Evolutionary conservation across 75 land plant genomes (phyloP), one percentile per base, ranked within the genome.

Genomic region (Cryptomeria japonica): DNA sequence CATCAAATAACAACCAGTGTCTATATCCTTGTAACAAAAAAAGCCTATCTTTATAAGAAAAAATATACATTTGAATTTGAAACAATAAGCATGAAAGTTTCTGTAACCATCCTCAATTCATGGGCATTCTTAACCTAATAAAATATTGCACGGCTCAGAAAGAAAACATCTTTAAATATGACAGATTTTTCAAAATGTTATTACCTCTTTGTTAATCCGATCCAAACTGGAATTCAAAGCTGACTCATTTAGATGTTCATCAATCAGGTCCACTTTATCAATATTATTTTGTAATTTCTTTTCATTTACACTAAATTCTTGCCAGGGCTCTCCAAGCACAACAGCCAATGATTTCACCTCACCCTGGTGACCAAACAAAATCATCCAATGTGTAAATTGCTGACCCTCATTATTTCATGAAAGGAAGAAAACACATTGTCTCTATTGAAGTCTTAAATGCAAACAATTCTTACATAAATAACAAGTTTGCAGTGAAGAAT

Each of bases 161-260:
- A 82, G 19, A 79, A 79, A 46, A 2, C 10, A 38, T 22, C 11
- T 15, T 22, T 42, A 8, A 42, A 41, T 13, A 80, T 39, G 83
- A 6, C 31, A 0, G 47, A 46, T 14, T 28, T 25, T 46, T 44
- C 4, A 18, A 25, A 9, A 42, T 82, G 12, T 42, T 25, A 15
- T 25, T 64, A 92, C 93, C 93, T 94, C 95, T 75, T 92, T 90
- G 28, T 92, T 91, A 18, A 95, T n/a, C 73, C 88, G 88, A 9
- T 93, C 91, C 89, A 93, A 90, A 82, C 92, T 91, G 55, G 90
- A 79, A 88, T 61, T 91, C 56, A 93, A 87, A n/a, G 38, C 86
- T 61, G 90, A 85, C 80, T 90, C 90, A 76, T 82, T 77, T 58
- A 90, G 36, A 19, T 90, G 87, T 51, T 90, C 90, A 46, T 90